Conservation (phyloP, 495 filamentous ascomycete species). For the Sporormia fimetaria region DNA sequence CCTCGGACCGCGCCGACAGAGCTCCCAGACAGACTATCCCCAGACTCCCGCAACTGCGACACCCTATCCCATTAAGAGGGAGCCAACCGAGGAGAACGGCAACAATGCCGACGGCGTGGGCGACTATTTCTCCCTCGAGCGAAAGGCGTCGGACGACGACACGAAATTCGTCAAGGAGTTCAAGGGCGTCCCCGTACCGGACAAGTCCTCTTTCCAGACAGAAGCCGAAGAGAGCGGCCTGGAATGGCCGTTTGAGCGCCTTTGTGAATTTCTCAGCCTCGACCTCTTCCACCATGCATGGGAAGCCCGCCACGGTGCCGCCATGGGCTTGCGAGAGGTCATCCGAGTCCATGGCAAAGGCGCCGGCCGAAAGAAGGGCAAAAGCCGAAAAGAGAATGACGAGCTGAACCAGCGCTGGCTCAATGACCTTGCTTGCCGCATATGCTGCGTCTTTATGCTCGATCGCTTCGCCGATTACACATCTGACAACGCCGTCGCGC, state of each 20-base stretch:
- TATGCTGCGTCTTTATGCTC: slow-evolving; percentile 92
- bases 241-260: slow-evolving; percentile 89
- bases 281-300: slow-evolving; percentile 90
- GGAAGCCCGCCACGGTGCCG: slow-evolving; percentile 95
- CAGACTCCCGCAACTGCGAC: slow-evolving; percentile 52
- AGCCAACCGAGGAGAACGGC: slow-evolving; percentile 44
- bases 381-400: slow-evolving; percentile 63
- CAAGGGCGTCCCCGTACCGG: slow-evolving; percentile 61
- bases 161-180: slow-evolving; percentile 90
- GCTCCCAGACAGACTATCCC: slow-evolving; percentile 39
- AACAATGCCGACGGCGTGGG: slow-evolving; percentile 42
- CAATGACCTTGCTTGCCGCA: slow-evolving; percentile 81
- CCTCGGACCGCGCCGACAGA: slow-evolving; percentile 43
- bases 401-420: slow-evolving; percentile 70
- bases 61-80: slow-evolving; percentile 56
- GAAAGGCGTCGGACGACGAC: slow-evolving; percentile 68
- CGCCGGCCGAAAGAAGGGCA: slow-evolving; percentile 68
- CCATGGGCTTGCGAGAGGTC: slow-evolving; percentile 88
- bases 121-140: slow-evolving; percentile 83
- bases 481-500: slow-evolving; percentile 91
- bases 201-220: slow-evolving; percentile 53
- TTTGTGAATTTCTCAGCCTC: slow-evolving; percentile 84
- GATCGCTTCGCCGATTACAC: slow-evolving; percentile 97
- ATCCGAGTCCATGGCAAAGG: slow-evolving; percentile 83
- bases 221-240: slow-evolving; percentile 64